Evolutionary conservation across 192 early-diverging fungal genomes (phyloP).

Genomic region (Pecoramyces ruminantium): DNA sequence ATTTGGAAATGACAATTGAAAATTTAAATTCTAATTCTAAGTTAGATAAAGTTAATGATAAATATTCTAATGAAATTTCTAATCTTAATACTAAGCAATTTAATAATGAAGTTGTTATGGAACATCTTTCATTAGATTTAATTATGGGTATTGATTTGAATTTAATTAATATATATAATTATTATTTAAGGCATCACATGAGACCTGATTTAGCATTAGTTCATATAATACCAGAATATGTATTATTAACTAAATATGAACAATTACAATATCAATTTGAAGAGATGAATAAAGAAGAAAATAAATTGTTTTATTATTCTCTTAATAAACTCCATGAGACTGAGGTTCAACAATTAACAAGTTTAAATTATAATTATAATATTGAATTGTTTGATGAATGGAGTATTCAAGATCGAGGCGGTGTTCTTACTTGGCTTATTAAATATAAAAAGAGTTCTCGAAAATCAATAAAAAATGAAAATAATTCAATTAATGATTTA

Average conservation of each 20-base stretch:
- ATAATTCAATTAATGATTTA: not conserved
- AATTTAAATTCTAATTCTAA: too few species aligned
- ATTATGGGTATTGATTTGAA: not conserved
- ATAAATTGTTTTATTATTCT: not conserved
- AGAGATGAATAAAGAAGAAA: not conserved
- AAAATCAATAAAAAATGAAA: not conserved
- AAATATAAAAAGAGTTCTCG: not conserved
- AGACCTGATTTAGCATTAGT: not conserved
- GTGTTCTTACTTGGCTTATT: not conserved
- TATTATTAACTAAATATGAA: not conserved
- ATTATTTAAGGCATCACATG: not conserved
- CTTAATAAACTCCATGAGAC: not conserved
- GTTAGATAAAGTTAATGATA: too few species aligned
- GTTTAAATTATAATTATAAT: not conserved
- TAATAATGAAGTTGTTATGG: not conserved
- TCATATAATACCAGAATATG: not conserved
- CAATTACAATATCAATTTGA: not conserved
- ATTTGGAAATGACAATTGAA: too few species aligned
- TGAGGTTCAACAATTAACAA: not conserved
- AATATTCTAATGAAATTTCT: too few species aligned
- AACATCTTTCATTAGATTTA: not conserved
- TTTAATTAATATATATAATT: not conserved
- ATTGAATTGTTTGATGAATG: not conserved
- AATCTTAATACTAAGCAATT: too few species aligned
- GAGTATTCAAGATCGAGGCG: not conserved